A percentile compares a stretch with the other conserved stretches of the same genome.
Conservation (phyloP, 148 eudicot genomes). For the Polygonum maritimum region DNA sequence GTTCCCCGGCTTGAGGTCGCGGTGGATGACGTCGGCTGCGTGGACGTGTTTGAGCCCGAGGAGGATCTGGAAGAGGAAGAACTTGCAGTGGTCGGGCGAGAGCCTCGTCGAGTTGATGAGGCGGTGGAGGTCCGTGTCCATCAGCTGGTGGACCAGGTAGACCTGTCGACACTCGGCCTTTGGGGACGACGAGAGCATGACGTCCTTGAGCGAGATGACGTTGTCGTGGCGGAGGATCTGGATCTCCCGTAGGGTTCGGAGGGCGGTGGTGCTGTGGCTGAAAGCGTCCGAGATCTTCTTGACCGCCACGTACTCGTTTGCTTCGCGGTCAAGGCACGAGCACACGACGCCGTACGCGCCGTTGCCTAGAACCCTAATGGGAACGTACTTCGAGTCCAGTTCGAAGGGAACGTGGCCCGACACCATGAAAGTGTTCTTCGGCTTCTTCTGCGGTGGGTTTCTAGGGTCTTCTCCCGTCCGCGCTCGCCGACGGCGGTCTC, state of each 20-base stretch:
- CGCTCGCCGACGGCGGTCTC: too few species aligned
- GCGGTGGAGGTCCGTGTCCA: neutral
- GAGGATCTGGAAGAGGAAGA: slow-evolving; percentile 23
- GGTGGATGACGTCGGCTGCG: slow-evolving; percentile 30
- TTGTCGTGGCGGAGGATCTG: slow-evolving; percentile 27
- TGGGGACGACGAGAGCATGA: slow-evolving; percentile 17
- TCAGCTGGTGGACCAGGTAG: neutral
- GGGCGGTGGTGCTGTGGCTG: slow-evolving; percentile 6
- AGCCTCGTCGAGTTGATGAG: slow-evolving; percentile 11
- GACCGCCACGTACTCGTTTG: slow-evolving; percentile 31
- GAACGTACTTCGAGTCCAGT: slow-evolving; percentile 26
- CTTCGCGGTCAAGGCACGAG: slow-evolving; percentile 18
- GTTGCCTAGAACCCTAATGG: slow-evolving; percentile 24
- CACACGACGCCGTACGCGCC: slow-evolving; percentile 44
- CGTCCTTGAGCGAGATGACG: slow-evolving; percentile 36
- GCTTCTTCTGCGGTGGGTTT: neutral
- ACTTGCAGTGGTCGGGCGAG: slow-evolving; percentile 24
- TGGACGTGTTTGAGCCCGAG: slow-evolving; percentile 33
- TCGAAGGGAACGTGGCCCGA: slow-evolving; percentile 13
- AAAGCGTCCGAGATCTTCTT: slow-evolving; percentile 33
- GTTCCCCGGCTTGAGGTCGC: slow-evolving; percentile 40
- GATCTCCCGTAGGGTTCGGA: slow-evolving; percentile 30
- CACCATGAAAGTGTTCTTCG: neutral
- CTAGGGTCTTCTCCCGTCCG: neutral
- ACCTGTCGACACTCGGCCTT: neutral